A percentile compares a stretch with the other conserved stretches of the same genome.
phyloP scores from a whole-genome alignment of 129 eudicot genomes.

The Kitagawia praeruptora region DNA sequence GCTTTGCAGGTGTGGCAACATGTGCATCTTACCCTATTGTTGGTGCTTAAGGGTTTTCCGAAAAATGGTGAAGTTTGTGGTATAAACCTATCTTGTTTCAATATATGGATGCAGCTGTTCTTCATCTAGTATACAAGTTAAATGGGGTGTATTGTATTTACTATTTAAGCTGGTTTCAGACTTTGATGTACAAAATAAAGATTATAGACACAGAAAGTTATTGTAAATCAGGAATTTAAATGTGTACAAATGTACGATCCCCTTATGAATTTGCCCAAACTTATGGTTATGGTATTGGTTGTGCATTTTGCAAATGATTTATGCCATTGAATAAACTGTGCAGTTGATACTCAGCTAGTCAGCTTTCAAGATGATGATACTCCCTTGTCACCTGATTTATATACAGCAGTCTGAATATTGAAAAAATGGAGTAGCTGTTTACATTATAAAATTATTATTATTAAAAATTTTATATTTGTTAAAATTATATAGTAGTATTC shows the following conservation, averaged over 20 bases:
- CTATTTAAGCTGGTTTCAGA: neutral
- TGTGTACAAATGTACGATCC: neutral
- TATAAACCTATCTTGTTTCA: slow-evolving; percentile 11
- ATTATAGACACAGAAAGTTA: neutral
- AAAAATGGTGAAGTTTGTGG: slow-evolving; percentile 12
- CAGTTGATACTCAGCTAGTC: neutral
- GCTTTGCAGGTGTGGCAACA: slow-evolving; percentile 78
- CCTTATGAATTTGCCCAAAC: neutral
- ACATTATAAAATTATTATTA: too few species aligned
- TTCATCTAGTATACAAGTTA: neutral
- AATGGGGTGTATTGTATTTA: slow-evolving; percentile 8
- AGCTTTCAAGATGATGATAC: too few species aligned
- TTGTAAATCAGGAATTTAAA: neutral
- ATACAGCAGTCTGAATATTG: too few species aligned
- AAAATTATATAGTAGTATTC: too few species aligned
- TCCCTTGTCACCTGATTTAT: too few species aligned
- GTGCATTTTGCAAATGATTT: neutral
- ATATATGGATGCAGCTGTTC: slow-evolving; percentile 1
- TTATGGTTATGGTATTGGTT: neutral
- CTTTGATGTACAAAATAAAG: neutral
- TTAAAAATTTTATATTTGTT: too few species aligned
- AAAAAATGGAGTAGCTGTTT: too few species aligned
- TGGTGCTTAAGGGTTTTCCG: slow-evolving; percentile 41
- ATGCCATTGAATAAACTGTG: neutral
- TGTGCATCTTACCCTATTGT: slow-evolving; percentile 95